Conservation (phyloP, 176 grass and related monocot species). For the Bolboschoenus planiculmis region DNA sequence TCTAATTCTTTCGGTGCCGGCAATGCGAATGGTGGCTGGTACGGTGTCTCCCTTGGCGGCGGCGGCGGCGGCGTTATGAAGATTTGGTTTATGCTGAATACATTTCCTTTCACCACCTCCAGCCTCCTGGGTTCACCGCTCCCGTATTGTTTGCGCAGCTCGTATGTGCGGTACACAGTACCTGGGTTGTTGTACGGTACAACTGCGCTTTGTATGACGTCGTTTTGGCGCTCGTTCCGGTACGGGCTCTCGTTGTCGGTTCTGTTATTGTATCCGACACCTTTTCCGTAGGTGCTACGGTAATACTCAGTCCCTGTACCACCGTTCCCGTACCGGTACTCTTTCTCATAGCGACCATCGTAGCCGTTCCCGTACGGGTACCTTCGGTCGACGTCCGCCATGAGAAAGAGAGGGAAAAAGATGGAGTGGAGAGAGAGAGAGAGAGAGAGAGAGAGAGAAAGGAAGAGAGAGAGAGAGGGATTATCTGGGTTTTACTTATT, state of each 20-base stretch:
- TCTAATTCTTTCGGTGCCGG: slow-evolving; percentile 14
- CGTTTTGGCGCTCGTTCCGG: background rate
- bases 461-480: background rate
- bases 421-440: background rate
- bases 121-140: slow-evolving; percentile 4
- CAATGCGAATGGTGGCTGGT: slow-evolving; percentile 12
- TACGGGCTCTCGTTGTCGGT: background rate
- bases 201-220: slow-evolving; percentile 41
- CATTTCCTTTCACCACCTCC: slow-evolving; percentile 32
- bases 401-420: slow-evolving; percentile 13
- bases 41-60: slow-evolving; percentile 19
- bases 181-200: slow-evolving; percentile 9
- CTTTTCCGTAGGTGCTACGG: slow-evolving; percentile 14
- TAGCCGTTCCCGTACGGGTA: slow-evolving; percentile 36
- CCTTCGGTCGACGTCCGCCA: slow-evolving; percentile 57
- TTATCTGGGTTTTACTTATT: slow-evolving; percentile 27
- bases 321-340: slow-evolving; percentile 31
- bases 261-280: background rate
- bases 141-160: background rate
- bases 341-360: slow-evolving; percentile 37
- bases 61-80: slow-evolving; percentile 34
- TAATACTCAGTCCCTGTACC: slow-evolving; percentile 14
- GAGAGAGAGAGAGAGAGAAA: background rate
- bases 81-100: slow-evolving; percentile 17
- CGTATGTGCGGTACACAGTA: slow-evolving; percentile 22